Evolutionary conservation across 805 yeast genomes (phyloP), one percentile per base, ranked within the genome.

Genomic region (Teunomyces tritomae): DNA sequence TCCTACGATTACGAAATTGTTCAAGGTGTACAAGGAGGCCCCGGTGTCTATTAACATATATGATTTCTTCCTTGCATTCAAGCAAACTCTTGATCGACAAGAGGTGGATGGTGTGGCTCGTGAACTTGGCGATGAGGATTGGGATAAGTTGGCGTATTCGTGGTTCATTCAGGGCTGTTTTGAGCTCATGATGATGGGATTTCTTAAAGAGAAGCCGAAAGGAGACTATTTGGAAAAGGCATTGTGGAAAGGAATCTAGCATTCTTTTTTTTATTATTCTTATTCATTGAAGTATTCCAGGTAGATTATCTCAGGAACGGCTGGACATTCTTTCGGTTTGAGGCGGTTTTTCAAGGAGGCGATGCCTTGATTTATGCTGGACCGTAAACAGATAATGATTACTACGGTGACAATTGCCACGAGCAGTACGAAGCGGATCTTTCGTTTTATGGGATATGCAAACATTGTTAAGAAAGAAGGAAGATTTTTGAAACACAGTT

Each of bases 1-100:
- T 16, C 90, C 90, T 1, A 67, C 80, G 3, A 57, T 83, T 5
- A 69, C 79, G 28, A 79, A 77, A 43, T 61, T 90, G 46, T 90
- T 80, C 65, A 77, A 80, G 42, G 71, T 88, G 11, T 85, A 84
- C 61, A 79, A 94, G 49, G 97, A 90, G 56, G 91, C 96, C 0
- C 86, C 87, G 20, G 73, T 83, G 2, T 68, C 75, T 28, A 76
- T 87, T 51, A 87, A 87, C 58, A 74, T 85, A 45, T 83, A 73
- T 64, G 95, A 87, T 55, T 83, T 82, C 54, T 87, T 74, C 57
- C 62, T 69, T 20, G 84, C 87, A 0, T 86, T 86, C 65, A 79
- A 73, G 57, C 79, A 74, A 48, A 67, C 81, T 0, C 54, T 83
- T 28, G 59, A 57, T 36, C 61, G 60, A 48, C 50, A 49, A 5